These are phyloP conservation scores for Rubus parviflorus DNA, from an alignment of 306 rosid genomes.

Conservation along the genomic window DNA sequence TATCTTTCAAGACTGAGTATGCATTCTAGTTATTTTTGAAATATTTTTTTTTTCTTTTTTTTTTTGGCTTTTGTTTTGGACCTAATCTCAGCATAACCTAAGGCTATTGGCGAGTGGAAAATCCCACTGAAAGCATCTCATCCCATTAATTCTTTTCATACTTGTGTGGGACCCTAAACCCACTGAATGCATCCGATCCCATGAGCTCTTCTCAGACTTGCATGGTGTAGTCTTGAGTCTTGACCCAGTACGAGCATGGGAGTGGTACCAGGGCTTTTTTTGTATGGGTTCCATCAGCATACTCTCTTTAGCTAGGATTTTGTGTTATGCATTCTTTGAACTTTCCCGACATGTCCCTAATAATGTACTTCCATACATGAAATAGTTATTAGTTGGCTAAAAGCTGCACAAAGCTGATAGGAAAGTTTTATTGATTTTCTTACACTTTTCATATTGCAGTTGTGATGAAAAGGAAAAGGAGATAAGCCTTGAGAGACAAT, in stretches of 20 bases:
- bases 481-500: conserved; percentile 71
- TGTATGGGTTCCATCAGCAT: background rate
- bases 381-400: background rate
- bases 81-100: background rate
- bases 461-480: conserved; percentile 89
- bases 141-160: background rate
- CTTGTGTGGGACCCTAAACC: background rate
- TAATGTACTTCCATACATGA: background rate
- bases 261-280: background rate
- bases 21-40: conserved; percentile 21
- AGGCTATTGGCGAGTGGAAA: background rate
- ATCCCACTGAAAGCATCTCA: background rate
- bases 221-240: background rate
- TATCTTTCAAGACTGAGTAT: conserved; percentile 80
- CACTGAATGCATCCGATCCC: background rate
- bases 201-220: background rate
- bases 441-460: conserved; percentile 33
- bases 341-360: background rate
- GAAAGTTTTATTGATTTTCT: conserved; percentile 4
- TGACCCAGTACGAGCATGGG: background rate
- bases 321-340: background rate
- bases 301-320: background rate
- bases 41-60: background rate
- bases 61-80: background rate
- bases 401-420: conserved; percentile 10